Evolutionary conservation across 1,139 yeast species (phyloP).

Genomic region (Blastobotrys capitulatus): DNA sequence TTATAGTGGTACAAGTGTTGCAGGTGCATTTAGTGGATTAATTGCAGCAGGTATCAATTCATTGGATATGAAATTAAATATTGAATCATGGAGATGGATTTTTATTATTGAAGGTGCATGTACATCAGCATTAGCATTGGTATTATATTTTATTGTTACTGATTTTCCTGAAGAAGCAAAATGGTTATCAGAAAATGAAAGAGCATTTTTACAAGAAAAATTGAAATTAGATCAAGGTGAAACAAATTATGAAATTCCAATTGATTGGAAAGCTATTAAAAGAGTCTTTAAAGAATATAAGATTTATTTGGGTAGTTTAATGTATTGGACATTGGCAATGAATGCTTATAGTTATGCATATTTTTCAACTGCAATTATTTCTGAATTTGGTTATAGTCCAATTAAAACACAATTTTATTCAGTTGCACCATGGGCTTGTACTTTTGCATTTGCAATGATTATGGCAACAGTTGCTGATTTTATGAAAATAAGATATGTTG

Average conservation of each 20-base stretch:
- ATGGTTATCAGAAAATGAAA: constrained; percentile 39
- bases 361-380: constrained; percentile 62
- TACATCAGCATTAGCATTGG: constrained; percentile 56
- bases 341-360: constrained; percentile 71
- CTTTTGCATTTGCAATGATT: constrained; percentile 50
- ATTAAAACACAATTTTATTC: constrained; percentile 61
- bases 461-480: constrained; percentile 39
- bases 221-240: constrained; percentile 37
- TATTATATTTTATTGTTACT: constrained; percentile 61
- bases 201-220: constrained; percentile 37
- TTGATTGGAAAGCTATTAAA: constrained; percentile 30
- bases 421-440: constrained; percentile 66
- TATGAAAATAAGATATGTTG: constrained; percentile 43
- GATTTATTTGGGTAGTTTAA: constrained; percentile 53
- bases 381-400: constrained; percentile 52
- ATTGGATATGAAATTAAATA: constrained; percentile 45
- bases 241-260: constrained; percentile 35
- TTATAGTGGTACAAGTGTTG: constrained; percentile 62
- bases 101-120: constrained; percentile 68
- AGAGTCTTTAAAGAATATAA: constrained; percentile 36
- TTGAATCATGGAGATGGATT: constrained; percentile 66
- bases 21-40: constrained; percentile 81
- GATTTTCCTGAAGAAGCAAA: constrained; percentile 69
- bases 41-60: constrained; percentile 57
- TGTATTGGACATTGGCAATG: constrained; percentile 57